A percentile compares a stretch with the other conserved stretches of the same genome.
Evolutionary conservation across 768 basidiomycete genomes (phyloP).

Genomic region (Pisolithus tinctorius): DNA sequence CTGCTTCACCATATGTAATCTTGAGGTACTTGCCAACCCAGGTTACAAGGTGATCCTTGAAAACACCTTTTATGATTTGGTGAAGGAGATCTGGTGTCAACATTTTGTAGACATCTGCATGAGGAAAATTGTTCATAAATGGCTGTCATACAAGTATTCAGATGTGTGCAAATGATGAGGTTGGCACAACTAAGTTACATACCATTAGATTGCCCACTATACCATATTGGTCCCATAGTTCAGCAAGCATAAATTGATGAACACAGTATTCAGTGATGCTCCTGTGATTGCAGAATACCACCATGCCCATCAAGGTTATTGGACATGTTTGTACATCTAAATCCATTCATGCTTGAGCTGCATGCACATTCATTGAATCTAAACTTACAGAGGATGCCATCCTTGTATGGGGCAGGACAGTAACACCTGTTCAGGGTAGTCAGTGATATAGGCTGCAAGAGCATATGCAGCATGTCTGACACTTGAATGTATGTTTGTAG

Average conservation of each 20-base stretch:
- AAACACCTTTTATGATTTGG: constrained; percentile 7
- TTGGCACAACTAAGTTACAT: neutral
- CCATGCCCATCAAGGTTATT: neutral
- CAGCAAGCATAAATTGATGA: neutral
- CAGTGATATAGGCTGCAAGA: constrained; percentile 32
- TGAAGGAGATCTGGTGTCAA: neutral
- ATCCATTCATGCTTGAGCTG: too few relatives aligned
- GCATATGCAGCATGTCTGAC: constrained; percentile 22
- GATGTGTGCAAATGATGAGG: neutral
- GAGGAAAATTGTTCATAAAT: neutral
- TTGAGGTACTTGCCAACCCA: constrained; percentile 5
- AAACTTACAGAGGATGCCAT: constrained; percentile 2
- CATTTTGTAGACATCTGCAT: neutral
- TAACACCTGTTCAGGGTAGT: constrained; percentile 34
- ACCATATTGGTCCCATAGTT: neutral
- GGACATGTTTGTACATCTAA: neutral
- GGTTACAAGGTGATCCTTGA: constrained; percentile 11
- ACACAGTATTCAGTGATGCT: neutral
- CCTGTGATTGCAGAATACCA: neutral
- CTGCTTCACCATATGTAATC: neutral
- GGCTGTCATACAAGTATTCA: neutral
- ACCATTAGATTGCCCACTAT: neutral
- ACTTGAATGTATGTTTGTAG: neutral
- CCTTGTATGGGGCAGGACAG: constrained; percentile 27
- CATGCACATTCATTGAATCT: neutral